Conservation (phyloP, 257 asterid genomes). For the Cordia subcordata region DNA sequence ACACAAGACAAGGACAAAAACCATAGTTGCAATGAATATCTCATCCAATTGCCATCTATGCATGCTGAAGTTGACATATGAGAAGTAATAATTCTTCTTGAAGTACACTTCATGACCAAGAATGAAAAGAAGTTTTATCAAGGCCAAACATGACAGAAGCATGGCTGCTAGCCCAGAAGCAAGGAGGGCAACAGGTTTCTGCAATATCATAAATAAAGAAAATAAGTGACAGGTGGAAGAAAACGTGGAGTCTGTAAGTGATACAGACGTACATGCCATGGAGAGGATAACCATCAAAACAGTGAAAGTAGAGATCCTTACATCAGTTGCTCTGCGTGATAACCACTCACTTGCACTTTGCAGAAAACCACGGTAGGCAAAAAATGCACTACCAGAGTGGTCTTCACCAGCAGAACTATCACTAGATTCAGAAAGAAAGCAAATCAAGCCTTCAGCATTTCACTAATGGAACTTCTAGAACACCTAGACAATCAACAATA, state of each 20-base stretch:
- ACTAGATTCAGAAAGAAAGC: conserved; percentile 15
- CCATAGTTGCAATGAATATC: conserved; percentile 32
- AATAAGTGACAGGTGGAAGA: not conserved
- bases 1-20: conserved; percentile 46
- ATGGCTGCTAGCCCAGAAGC: conserved; percentile 63
- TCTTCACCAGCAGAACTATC: conserved; percentile 34
- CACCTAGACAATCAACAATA: not conserved
- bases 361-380: conserved; percentile 61
- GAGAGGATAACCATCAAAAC: no score
- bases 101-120: conserved; percentile 30
- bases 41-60: conserved; percentile 60
- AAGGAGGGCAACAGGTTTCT: conserved; percentile 68
- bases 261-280: not conserved
- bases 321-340: conserved; percentile 84
- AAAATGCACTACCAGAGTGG: conserved; percentile 29
- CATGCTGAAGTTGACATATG: conserved; percentile 15
- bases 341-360: conserved; percentile 70
- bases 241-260: not conserved
- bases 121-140: conserved; percentile 45
- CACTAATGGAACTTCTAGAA: not conserved
- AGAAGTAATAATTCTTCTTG: conserved; percentile 20
- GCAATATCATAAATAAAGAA: conserved; percentile 21
- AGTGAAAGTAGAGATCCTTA: conserved; percentile 19
- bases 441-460: conserved; percentile 10
- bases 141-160: conserved; percentile 53